phyloP scores from a whole-genome alignment of 2,329 filamentous ascomycete species.

The Aspergillus eucalypticola region DNA sequence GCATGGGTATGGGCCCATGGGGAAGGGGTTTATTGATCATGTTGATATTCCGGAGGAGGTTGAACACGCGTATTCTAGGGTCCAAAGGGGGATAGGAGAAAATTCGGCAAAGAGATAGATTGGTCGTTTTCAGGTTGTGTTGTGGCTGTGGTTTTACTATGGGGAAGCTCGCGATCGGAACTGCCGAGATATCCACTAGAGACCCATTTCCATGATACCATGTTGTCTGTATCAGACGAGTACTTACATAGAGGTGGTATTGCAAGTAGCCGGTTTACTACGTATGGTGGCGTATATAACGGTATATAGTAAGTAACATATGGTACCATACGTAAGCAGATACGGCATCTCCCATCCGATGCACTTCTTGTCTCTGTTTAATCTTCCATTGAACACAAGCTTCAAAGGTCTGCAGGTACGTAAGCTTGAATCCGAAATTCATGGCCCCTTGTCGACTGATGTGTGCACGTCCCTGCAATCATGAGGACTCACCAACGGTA shows the following conservation, averaged over 20 bases:
- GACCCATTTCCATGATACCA: too few species aligned
- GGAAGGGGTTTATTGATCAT: constrained; percentile 47
- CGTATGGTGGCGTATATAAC: not conserved
- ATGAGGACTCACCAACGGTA: not conserved
- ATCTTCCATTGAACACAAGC: not conserved
- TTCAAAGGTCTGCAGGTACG: not conserved
- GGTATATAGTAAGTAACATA: not conserved
- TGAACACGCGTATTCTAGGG: constrained; percentile 32
- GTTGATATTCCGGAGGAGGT: constrained; percentile 44
- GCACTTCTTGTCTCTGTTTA: not conserved
- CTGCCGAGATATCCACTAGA: not conserved
- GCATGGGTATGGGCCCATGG: constrained; percentile 47
- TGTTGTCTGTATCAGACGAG: not conserved
- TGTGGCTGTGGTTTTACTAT: too few species aligned
- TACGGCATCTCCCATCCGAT: not conserved
- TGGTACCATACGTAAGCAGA: not conserved
- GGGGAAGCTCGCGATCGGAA: not conserved
- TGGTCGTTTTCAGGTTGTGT: not conserved
- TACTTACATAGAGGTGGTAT: not conserved
- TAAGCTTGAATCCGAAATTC: not conserved
- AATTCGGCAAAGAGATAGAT: constrained; percentile 6
- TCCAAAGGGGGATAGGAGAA: constrained; percentile 17
- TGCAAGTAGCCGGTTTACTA: not conserved
- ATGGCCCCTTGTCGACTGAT: not conserved
- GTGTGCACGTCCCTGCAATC: not conserved